Percentiles rank a stretch among this genome's conserved stretches.
Conservation (phyloP, 2,329 filamentous ascomycete species). For the Alternaria rosae region DNA sequence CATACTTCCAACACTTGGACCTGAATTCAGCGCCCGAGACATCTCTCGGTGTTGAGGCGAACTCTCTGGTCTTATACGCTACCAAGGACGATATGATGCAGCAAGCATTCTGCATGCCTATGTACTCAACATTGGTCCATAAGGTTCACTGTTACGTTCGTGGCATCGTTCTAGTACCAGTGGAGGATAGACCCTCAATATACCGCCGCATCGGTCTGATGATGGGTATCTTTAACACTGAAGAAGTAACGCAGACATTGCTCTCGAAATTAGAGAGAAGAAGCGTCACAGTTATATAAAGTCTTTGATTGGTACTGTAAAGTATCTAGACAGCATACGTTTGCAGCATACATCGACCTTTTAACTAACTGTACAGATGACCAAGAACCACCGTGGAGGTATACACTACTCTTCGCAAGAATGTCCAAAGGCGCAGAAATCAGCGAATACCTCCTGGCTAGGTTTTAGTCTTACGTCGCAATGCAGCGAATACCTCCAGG, state of each 20-base stretch:
- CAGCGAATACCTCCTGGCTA: too few species aligned
- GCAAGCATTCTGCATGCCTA: not conserved
- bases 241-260: not conserved
- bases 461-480: too few species aligned
- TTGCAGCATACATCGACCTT: not conserved
- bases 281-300: not conserved
- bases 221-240: rapidly evolving
- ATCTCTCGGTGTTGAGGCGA: too few species aligned
- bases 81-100: not conserved
- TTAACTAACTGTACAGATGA: not conserved
- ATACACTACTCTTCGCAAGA: too few species aligned
- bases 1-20: too few species aligned
- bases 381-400: too few species aligned
- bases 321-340: not conserved
- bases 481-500: too few species aligned
- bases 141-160: not conserved
- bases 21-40: too few species aligned
- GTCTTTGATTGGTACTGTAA: not conserved
- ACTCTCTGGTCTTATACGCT: too few species aligned
- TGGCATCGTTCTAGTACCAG: not conserved
- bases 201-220: not conserved
- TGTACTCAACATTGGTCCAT: too few species aligned
- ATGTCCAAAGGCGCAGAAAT: too few species aligned
- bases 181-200: rapidly evolving
- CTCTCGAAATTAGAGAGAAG: not conserved